Base-by-base conservation (phyloP, 129 eudicot genomes). In the Chrysanthemum seticuspe region DNA sequence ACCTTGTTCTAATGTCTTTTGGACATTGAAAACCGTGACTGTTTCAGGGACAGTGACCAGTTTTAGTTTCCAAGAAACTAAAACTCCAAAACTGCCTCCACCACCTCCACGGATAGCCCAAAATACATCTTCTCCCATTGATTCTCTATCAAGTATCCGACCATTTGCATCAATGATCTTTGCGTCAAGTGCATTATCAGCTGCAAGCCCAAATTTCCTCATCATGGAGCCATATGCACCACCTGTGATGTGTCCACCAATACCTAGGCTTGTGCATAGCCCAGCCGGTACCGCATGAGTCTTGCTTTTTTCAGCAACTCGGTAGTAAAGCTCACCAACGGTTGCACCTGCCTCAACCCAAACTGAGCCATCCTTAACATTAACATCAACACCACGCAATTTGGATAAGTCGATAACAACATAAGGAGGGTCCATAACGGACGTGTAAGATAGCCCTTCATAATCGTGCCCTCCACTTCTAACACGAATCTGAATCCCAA, bases 21-120 rank as follows among this genome's bases (percentile, higher is more conserved):
- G 58, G 8, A 59, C 68, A 50, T 72, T 72, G 49, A 72, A 72
- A 59, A 72, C 76, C 3, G 76, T 72, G 47, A 72, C 76, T 1
- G 48, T 72, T 45, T 72, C 48, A 5, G 76, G 76, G 68, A 72
- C 76, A 3, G 58, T 45, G 14, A 72, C 76, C 2, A 72, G 68
- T 72, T 72, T 72, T 72, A 72, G 76, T 72, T 72, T 72, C 76
- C 76, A 72, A 59, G 76, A 72, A 72, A 61, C 56, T 72, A 72
- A 29, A 10, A 72, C 34, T 45, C 76, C 76, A 10, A 72, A 72
- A 60, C 76, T 72, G 15, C 58, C 76, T 1, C 76, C 76, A 13
- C 76, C 59, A 59, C 76, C 76, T 5, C 76, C 76, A 44, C 76
- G 58, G 49, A 72, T 50, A 27, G 76, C 76, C 76, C 76, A 72